Evolutionary conservation across 345 rosid species (phyloP).

Genomic region (Durio zibethinus): DNA sequence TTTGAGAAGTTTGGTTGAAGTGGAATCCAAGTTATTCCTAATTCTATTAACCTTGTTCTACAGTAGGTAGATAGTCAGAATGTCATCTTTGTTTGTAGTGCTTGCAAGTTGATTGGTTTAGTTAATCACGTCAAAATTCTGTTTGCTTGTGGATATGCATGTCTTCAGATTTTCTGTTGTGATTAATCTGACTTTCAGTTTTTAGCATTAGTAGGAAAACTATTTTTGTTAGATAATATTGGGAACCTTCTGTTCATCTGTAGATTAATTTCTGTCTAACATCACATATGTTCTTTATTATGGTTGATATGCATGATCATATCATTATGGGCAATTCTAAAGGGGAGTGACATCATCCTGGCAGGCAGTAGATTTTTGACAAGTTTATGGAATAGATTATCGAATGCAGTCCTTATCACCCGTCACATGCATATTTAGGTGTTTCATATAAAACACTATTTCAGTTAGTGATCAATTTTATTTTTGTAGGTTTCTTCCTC

Average conservation of each 20-base stretch:
- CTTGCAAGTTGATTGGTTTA: not conserved
- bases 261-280: not conserved
- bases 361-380: not conserved
- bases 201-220: not conserved
- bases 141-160: not conserved
- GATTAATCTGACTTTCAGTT: not conserved
- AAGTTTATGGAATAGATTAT: not conserved
- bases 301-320: not conserved
- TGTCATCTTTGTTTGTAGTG: not conserved
- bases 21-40: not conserved
- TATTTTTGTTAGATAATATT: not conserved
- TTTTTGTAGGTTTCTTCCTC: constrained; percentile 15
- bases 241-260: not conserved
- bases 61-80: not conserved
- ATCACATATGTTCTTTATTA: not conserved
- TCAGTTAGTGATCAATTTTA: not conserved
- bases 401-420: not conserved
- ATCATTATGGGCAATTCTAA: not conserved
- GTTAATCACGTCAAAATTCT: not conserved
- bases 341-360: not conserved
- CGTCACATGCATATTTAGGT: not conserved
- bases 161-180: not conserved
- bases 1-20: constrained; percentile 7
- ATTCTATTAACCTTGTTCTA: not conserved
- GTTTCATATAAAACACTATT: not conserved